Base-by-base conservation (phyloP, 2,329 filamentous ascomycete species). In the Celoporthe dispersa region DNA sequence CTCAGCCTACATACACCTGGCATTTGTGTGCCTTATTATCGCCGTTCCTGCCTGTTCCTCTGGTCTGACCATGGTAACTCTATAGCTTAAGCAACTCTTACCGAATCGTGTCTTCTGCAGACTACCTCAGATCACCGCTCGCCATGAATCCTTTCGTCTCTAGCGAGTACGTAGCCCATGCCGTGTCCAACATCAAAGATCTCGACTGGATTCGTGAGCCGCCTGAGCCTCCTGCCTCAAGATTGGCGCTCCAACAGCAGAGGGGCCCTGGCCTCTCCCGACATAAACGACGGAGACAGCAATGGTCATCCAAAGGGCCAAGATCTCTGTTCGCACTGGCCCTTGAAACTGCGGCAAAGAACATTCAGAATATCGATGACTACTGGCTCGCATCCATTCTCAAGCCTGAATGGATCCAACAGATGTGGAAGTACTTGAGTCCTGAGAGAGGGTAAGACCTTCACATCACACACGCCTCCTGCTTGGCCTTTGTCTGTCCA, bases 91-190 rank as follows among this genome's bases (percentile, higher is more conserved):
- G 31, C 16, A 3, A 60, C 31, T 60, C 55, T 60, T 1, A 35
- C 6, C 31, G 12, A 16, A 35, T 31, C 55, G 22, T 0, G 14
- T 31, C n/a, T 7, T 35, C 31, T 37, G 31, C 55, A 14, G 33
- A 64, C 25, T 6, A 22, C 39, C 22, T 31, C 61, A 33, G 25
- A 22, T 9, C 22, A n/a, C 7, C 31, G 31, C 19, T 14, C 39
- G 9, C 12, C 8, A 71, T 69, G 70, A 64, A 71, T 16, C 64
- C 41, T 11, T 67, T 67, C 31, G 59, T 71, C 9, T 39, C 51
- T 31, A 53, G 25, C 25, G 70, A 71, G 53, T 67, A 68, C 55
- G 59, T 39, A 64, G 64, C 37, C 9, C 51, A 57, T 19, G 67
- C 70, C n/a, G 28, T 51, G 8, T 64, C 70, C 19, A 33, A 19